Evolutionary conservation across 1,284 basidiomycete species (phyloP), one percentile per base, ranked within the genome.

Genomic region (Ganoderma boninense): DNA sequence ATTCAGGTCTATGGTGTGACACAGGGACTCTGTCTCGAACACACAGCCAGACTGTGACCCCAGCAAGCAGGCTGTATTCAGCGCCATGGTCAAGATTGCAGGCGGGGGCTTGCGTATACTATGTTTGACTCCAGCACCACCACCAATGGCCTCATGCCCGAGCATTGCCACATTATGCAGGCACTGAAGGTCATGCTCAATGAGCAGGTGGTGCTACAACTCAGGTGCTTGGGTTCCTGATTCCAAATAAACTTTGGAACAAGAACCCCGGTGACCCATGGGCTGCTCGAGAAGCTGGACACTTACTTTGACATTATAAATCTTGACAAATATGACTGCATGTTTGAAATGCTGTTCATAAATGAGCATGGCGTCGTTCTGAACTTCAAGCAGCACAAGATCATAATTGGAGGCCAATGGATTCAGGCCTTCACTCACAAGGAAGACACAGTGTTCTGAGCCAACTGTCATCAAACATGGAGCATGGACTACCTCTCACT

Each of bases 331-430:
- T 82, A 82, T 66, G 79, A 82, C 62, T 62, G 74, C 0, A 74
- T 83, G 1, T 68, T 82, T 0, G 81, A 80, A 4, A 78, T 78
- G 0, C 76, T 76, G 4, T 81, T 79, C 71, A 74, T 81, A 64
- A 46, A 62, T 8, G 56, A 73, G 56, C 67, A 77, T 60, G 68
- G 74, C 4, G 73, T 80, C 2, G 26, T 71, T 1, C 61, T 82
- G 0, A 78, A 80, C 66, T 80, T 83, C 64, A 62, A 74, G 35
- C 60, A 68, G 4, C 43, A 74, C 20, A 56, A 29, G 3, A 74
- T 79, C 16, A 16, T 42, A 2, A 65, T 76, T 2, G 43, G 57
- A 0, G 69, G 69, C 23, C 26, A 2, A 38, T 62, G 13, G 23
- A 57, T 8, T 26, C 75, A 0, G 46, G 62, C 2, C 38, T 66